phyloP scores from a whole-genome alignment of 768 basidiomycete genomes.

The Lentinus brumalis region DNA sequence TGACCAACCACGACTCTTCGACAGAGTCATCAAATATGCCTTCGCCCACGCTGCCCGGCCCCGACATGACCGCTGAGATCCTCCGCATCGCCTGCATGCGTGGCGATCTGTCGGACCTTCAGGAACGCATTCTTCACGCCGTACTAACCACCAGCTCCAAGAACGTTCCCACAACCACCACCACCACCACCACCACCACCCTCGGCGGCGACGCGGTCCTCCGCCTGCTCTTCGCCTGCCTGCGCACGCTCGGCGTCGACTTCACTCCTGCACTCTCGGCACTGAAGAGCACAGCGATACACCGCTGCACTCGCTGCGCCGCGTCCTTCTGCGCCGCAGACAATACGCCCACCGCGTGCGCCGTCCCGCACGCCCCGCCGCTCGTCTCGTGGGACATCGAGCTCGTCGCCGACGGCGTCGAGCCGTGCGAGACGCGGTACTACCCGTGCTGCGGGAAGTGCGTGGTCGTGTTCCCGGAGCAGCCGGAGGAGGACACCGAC shows the following conservation, averaged over 20 bases:
- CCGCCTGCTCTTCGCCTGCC: background rate
- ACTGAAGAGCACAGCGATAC: background rate
- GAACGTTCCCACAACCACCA: background rate
- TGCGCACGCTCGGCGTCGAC: slow-evolving; percentile 8
- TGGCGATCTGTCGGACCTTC: slow-evolving; percentile 19
- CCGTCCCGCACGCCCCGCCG: background rate
- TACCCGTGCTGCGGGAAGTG: slow-evolving; percentile 5
- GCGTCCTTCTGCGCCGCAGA: slow-evolving; percentile 2
- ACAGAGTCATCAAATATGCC: too few species aligned
- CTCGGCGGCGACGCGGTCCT: background rate
- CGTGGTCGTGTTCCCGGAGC: background rate
- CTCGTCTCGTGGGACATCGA: background rate
- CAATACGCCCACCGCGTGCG: slow-evolving; percentile 3
- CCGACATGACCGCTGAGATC: background rate
- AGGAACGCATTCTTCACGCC: slow-evolving; percentile 11
- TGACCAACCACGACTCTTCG: too few species aligned
- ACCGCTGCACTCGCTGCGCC: slow-evolving; percentile 14
- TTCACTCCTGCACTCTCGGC: background rate
- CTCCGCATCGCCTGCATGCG: slow-evolving; percentile 16
- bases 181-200: background rate
- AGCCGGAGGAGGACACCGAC: too few species aligned
- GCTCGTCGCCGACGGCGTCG: background rate
- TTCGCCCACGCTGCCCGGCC: background rate
- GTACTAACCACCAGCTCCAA: background rate
- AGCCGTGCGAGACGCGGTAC: background rate